phyloP scores from a whole-genome alignment of 1,139 yeast genomes.

The Hansenula lynferdii region DNA sequence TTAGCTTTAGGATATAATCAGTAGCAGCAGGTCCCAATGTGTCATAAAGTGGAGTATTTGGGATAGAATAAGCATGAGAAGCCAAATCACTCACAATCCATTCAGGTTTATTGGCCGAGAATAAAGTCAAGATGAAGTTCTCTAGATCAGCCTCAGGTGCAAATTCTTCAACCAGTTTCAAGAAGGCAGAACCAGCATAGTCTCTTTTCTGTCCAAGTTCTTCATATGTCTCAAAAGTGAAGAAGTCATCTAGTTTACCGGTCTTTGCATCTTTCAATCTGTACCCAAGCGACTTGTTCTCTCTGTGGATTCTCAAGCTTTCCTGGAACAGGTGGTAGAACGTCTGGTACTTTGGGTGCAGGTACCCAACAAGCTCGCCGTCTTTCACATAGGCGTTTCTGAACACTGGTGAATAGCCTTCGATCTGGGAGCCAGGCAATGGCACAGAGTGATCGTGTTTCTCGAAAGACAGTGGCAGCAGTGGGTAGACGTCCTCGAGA shows the following conservation, averaged over 20 bases:
- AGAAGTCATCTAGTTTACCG: conserved; percentile 14
- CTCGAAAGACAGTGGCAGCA: conserved; percentile 13
- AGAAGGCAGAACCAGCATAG: conserved; percentile 23
- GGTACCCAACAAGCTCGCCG: conserved; percentile 26
- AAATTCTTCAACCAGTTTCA: conserved; percentile 18
- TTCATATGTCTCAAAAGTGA: conserved; percentile 21
- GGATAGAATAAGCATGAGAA: conserved; percentile 32
- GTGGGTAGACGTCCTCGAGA: conserved; percentile 8
- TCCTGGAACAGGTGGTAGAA: conserved; percentile 35
- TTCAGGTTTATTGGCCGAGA: conserved; percentile 25
- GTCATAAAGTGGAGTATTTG: conserved; percentile 39
- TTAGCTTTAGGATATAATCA: conserved; percentile 31
- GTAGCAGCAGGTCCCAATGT: conserved; percentile 38
- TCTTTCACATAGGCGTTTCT: conserved; percentile 32
- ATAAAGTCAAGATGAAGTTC: conserved; percentile 21
- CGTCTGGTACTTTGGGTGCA: conserved; percentile 37
- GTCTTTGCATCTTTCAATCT: conserved; percentile 11
- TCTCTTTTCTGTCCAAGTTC: conserved; percentile 19
- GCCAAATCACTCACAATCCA: conserved; percentile 34
- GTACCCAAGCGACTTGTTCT: conserved; percentile 35
- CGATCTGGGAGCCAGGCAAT: conserved; percentile 17
- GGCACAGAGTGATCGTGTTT: conserved; percentile 16
- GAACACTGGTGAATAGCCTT: conserved; percentile 41
- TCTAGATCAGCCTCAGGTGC: conserved; percentile 15
- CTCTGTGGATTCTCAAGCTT: conserved; percentile 23